Conservation (phyloP, 345 rosid genomes). For the Rhodamnia argentea region DNA sequence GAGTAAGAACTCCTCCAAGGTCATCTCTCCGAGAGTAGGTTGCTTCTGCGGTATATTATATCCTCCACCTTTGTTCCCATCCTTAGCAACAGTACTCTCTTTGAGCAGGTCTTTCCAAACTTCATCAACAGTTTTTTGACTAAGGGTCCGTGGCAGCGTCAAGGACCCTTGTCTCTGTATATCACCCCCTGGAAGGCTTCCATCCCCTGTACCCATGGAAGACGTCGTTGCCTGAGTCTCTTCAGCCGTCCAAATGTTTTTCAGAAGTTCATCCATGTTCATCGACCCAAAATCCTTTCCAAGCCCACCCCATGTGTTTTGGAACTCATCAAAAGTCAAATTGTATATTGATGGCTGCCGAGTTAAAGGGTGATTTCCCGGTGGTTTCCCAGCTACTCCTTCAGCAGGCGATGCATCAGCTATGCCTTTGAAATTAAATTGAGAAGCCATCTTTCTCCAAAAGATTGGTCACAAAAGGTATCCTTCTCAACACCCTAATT, state of each 20-base stretch:
- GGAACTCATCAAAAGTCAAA: slow-evolving; percentile 84
- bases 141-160: slow-evolving; percentile 85
- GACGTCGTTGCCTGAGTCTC: slow-evolving; percentile 61
- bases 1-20: slow-evolving; percentile 86
- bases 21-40: slow-evolving; percentile 48
- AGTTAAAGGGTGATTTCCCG: slow-evolving; percentile 33
- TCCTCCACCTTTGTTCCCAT: slow-evolving; percentile 23
- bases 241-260: slow-evolving; percentile 86
- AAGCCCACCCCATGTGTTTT: slow-evolving; percentile 58
- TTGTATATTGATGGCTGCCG: slow-evolving; percentile 75
- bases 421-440: slow-evolving; percentile 59
- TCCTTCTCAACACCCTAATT: background rate
- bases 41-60: slow-evolving; percentile 46
- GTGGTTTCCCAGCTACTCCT: slow-evolving; percentile 24
- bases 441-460: slow-evolving; percentile 37
- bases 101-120: slow-evolving; percentile 74
- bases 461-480: background rate
- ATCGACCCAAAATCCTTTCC: slow-evolving; percentile 96
- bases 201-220: slow-evolving; percentile 18
- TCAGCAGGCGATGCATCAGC: slow-evolving; percentile 30
- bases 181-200: slow-evolving; percentile 24
- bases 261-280: slow-evolving; percentile 96
- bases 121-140: slow-evolving; percentile 95
- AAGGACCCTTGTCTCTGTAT: slow-evolving; percentile 90
- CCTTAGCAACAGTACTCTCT: slow-evolving; percentile 22